phyloP scores from a whole-genome alignment of 257 asterid genomes.

The Salvia rosmarinus region DNA sequence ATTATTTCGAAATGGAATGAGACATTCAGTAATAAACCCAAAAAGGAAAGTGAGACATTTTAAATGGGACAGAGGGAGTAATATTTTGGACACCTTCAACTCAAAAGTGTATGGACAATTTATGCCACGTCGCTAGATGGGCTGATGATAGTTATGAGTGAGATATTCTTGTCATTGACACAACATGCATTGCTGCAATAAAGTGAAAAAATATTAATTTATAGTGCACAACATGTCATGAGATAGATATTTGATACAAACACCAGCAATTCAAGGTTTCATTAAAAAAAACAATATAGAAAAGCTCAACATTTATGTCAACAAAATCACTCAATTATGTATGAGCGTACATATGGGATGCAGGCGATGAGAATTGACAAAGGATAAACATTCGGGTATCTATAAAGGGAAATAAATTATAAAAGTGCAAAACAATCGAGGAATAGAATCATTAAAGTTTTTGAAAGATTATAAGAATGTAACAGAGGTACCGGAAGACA shows the following conservation, averaged over 20 bases:
- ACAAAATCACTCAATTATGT: too few relatives aligned
- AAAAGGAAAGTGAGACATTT: too few relatives aligned
- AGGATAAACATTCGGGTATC: constrained; percentile 20
- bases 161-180: neutral
- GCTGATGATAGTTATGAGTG: neutral
- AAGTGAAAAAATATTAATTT: neutral
- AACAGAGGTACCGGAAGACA: neutral
- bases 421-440: constrained; percentile 10
- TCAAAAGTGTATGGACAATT: neutral
- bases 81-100: neutral
- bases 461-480: constrained; percentile 13
- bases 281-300: too few relatives aligned
- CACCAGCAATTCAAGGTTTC: too few relatives aligned
- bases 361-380: neutral
- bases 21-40: too few relatives aligned
- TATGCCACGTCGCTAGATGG: neutral
- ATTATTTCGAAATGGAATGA: too few relatives aligned
- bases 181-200: neutral
- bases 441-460: constrained; percentile 40
- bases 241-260: too few relatives aligned
- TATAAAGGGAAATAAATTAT: neutral
- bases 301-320: too few relatives aligned
- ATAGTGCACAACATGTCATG: neutral
- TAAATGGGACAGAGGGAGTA: too few relatives aligned
- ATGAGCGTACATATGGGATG: neutral